phyloP scores from a whole-genome alignment of 495 filamentous ascomycete species.

The Aspergillus nanangensis region DNA sequence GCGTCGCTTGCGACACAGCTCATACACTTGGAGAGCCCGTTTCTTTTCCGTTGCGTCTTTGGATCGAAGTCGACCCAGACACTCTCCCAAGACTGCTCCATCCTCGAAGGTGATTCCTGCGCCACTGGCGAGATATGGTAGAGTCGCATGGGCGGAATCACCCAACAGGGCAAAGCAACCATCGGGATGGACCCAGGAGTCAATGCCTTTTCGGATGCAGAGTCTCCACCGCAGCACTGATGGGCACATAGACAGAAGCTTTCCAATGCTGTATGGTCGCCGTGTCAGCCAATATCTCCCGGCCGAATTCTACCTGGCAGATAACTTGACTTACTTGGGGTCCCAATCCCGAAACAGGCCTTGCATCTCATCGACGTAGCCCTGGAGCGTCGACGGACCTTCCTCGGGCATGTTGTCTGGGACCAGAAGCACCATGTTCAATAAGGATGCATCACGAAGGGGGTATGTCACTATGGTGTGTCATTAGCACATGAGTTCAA shows the following conservation, averaged over 20 bases:
- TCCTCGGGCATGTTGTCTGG: constrained; percentile 61
- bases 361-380: constrained; percentile 63
- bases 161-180: constrained; percentile 53
- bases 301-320: not conserved
- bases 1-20: constrained; percentile 35
- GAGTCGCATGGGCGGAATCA: constrained; percentile 59
- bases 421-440: constrained; percentile 63
- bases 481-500: not conserved
- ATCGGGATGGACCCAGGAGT: constrained; percentile 49
- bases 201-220: constrained; percentile 47
- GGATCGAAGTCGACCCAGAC: constrained; percentile 24
- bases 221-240: constrained; percentile 61
- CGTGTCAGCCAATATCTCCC: not conserved
- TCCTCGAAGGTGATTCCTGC: constrained; percentile 44
- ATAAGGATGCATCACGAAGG: constrained; percentile 49
- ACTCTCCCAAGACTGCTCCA: constrained; percentile 44
- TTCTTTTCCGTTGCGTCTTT: constrained; percentile 23
- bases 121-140: constrained; percentile 51
- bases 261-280: constrained; percentile 23
- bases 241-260: constrained; percentile 29
- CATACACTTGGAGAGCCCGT: constrained; percentile 35
- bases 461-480: constrained; percentile 53
- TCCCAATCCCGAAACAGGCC: constrained; percentile 56
- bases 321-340: constrained; percentile 33
- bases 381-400: constrained; percentile 37